These are phyloP conservation scores for Trifolium pratense DNA, from an alignment of 306 rosid genomes.

Conservation along the genomic window DNA sequence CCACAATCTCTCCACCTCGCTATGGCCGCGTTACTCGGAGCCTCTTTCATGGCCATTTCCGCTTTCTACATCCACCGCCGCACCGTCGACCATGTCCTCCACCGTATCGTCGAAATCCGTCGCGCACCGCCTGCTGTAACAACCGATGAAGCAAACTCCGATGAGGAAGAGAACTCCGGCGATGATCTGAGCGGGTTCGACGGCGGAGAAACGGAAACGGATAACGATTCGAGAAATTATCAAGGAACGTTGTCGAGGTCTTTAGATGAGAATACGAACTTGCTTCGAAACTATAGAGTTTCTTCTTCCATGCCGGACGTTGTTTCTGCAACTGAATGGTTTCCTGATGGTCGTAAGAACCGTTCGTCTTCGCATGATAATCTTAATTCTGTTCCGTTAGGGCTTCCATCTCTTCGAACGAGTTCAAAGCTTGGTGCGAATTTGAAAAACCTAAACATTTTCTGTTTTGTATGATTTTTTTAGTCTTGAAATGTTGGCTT, in stretches of 20 bases:
- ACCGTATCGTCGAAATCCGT: conserved; percentile 70
- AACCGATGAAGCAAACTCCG: background rate
- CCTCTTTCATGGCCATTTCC: conserved; percentile 79
- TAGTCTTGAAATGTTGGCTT: background rate
- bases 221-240: conserved; percentile 28
- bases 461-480: background rate
- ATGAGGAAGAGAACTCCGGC: conserved; percentile 3
- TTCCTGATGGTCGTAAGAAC: conserved; percentile 38
- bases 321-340: conserved; percentile 51
- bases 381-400: conserved; percentile 54
- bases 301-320: conserved; percentile 76
- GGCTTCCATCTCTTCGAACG: conserved; percentile 60
- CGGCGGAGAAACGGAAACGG: conserved; percentile 36
- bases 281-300: conserved; percentile 45
- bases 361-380: conserved; percentile 61
- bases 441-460: conserved; percentile 12
- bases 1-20: conserved; percentile 66
- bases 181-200: conserved; percentile 39
- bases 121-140: conserved; percentile 17
- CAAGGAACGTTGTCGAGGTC: conserved; percentile 49
- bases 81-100: conserved; percentile 74
- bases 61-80: conserved; percentile 88
- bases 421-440: conserved; percentile 50
- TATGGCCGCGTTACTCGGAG: conserved; percentile 78
- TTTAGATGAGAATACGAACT: conserved; percentile 50